Evolutionary conservation across 1,284 basidiomycete species (phyloP).

Genomic region (Microbotryum saponariae): DNA sequence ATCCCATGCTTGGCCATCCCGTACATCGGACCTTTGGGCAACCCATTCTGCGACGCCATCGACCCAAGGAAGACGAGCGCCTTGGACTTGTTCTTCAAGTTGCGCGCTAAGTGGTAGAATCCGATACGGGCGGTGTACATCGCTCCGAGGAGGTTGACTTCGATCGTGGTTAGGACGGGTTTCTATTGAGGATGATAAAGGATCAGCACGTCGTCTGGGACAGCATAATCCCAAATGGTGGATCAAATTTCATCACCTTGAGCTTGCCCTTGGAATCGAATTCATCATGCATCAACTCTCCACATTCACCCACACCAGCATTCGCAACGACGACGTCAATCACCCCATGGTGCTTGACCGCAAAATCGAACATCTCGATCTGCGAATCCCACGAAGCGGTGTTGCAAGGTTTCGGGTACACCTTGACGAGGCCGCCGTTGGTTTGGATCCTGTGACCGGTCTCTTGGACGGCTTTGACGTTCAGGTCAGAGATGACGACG

Average conservation of each 20-base stretch:
- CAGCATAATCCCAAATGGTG: too few species aligned
- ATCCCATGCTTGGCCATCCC: slow-evolving; percentile 44
- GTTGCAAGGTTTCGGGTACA: slow-evolving; percentile 47
- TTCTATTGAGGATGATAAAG: slow-evolving; percentile 38
- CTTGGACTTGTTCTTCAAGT: slow-evolving; percentile 13
- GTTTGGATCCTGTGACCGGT: slow-evolving; percentile 47
- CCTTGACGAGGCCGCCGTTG: slow-evolving; percentile 42
- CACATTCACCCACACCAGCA: slow-evolving; percentile 50
- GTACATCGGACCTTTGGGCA: slow-evolving; percentile 50
- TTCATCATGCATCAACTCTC: slow-evolving; percentile 35
- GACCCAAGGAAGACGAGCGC: slow-evolving; percentile 42
- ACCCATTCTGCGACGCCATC: slow-evolving; percentile 28
- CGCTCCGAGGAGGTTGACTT: slow-evolving; percentile 52
- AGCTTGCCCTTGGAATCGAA: slow-evolving; percentile 19
- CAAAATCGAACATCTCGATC: slow-evolving; percentile 50
- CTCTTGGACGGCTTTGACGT: slow-evolving; percentile 44
- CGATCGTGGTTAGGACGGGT: slow-evolving; percentile 48
- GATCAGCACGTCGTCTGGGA: not conserved
- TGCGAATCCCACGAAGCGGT: slow-evolving; percentile 54
- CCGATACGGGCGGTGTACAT: slow-evolving; percentile 43
- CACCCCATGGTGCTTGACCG: slow-evolving; percentile 35
- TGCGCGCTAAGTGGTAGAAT: slow-evolving; percentile 20
- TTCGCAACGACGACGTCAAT: slow-evolving; percentile 48
- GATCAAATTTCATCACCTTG: not conserved
- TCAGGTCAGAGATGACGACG: slow-evolving; percentile 52